phyloP scores from a whole-genome alignment of 495 filamentous ascomycete genomes.

The Podospora comata region DNA sequence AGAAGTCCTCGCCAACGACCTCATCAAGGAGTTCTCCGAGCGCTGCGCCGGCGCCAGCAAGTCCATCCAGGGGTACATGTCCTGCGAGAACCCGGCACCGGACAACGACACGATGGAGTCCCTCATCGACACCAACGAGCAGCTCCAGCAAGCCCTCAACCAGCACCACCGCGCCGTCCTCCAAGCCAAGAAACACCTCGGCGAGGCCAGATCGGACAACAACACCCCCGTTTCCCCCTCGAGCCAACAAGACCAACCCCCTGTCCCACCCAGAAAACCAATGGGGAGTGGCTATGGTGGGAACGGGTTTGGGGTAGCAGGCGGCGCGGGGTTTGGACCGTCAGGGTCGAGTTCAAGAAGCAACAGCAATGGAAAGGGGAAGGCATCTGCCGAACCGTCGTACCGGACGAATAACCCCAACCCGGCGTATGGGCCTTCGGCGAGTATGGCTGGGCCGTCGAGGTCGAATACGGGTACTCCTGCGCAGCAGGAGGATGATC shows the following conservation, averaged over 20 bases:
- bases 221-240: constrained; percentile 20
- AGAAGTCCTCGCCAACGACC: constrained; percentile 75
- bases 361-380: constrained; percentile 42
- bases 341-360: constrained; percentile 6
- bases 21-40: constrained; percentile 88
- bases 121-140: constrained; percentile 92
- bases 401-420: constrained; percentile 22
- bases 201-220: constrained; percentile 24
- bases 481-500: constrained; percentile 39
- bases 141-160: constrained; percentile 70
- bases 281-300: constrained; percentile 20
- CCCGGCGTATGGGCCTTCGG: neutral
- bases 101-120: constrained; percentile 92
- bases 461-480: constrained; percentile 38
- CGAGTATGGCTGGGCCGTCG: constrained; percentile 31
- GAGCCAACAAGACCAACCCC: neutral
- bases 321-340: constrained; percentile 1
- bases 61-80: constrained; percentile 80
- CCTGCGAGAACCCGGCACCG: constrained; percentile 68
- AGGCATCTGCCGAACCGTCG: constrained; percentile 24
- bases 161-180: constrained; percentile 80
- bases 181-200: constrained; percentile 59
- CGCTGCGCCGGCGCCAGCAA: constrained; percentile 76
- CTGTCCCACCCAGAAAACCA: neutral
- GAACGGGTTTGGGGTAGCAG: constrained; percentile 16